Conservation (phyloP, 208 protist species). For the Leishmania martiniquensis region DNA sequence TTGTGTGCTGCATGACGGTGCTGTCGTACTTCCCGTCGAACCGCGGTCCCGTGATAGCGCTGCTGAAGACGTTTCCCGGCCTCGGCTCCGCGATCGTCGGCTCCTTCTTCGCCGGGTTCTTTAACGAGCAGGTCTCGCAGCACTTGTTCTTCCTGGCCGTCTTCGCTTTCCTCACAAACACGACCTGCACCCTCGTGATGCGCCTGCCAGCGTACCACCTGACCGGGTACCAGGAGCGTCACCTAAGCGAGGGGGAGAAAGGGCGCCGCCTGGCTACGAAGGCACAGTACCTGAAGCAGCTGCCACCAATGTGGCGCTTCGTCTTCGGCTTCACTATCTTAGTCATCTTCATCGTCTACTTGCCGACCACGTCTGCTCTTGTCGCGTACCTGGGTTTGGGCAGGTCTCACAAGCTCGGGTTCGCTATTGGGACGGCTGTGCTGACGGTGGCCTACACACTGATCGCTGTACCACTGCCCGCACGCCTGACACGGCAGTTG, state of each 20-base stretch:
- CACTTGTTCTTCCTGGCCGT: constrained; percentile 59
- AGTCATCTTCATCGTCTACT: constrained; percentile 51
- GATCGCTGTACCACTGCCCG: constrained; percentile 42
- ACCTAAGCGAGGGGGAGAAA: constrained; percentile 42
- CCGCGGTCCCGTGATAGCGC: constrained; percentile 46
- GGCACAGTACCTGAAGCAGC: constrained; percentile 47
- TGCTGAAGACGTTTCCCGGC: constrained; percentile 69
- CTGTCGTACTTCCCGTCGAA: constrained; percentile 57
- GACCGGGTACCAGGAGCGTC: constrained; percentile 35
- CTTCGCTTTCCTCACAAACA: constrained; percentile 23
- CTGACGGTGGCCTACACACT: constrained; percentile 35
- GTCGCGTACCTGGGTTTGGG: constrained; percentile 34
- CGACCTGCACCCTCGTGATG: constrained; percentile 43
- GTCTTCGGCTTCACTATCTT: constrained; percentile 47
- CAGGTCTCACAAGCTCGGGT: constrained; percentile 22
- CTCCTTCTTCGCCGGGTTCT: constrained; percentile 40
- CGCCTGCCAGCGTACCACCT: constrained; percentile 62
- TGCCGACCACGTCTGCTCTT: constrained; percentile 44
- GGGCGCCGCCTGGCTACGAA: constrained; percentile 29
- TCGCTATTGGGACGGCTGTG: constrained; percentile 46
- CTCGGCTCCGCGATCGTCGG: constrained; percentile 57
- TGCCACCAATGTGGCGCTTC: constrained; percentile 50
- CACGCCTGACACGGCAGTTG: neutral
- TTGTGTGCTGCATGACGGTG: constrained; percentile 47
- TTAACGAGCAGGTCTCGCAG: constrained; percentile 26